Percentiles rank a stretch among this genome's conserved stretches.
These are phyloP conservation scores for Reticulascus tulasneorum DNA, from an alignment of 2,329 filamentous ascomycete genomes.

Conservation along the genomic window DNA sequence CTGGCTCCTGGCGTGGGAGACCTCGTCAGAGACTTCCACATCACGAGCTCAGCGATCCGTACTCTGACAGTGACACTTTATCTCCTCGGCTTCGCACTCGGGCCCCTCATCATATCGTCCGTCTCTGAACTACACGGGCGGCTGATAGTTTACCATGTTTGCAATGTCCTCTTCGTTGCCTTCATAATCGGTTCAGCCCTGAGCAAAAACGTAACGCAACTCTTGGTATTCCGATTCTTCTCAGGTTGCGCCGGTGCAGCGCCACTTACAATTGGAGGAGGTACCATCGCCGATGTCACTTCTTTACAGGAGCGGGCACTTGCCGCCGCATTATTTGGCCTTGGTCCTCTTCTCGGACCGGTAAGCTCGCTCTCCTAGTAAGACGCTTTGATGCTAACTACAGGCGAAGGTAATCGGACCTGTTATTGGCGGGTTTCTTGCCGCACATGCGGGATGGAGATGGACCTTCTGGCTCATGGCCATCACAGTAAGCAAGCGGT, in stretches of 20 bases:
- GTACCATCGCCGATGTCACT: conserved; percentile 31
- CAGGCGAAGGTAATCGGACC: conserved; percentile 28
- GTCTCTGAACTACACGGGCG: conserved; percentile 34
- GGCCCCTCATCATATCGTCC: conserved; percentile 49
- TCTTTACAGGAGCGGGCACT: conserved; percentile 25
- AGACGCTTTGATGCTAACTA: too few species aligned
- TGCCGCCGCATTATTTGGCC: conserved; percentile 29
- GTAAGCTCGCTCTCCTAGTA: too few species aligned
- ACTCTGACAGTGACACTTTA: conserved; percentile 59
- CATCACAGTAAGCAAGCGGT: conserved; percentile 22
- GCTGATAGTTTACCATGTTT: conserved; percentile 24
- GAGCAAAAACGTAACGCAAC: conserved; percentile 18
- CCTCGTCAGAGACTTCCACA: conserved; percentile 47
- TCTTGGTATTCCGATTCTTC: conserved; percentile 28
- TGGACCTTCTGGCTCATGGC: conserved; percentile 47
- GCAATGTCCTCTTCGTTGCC: conserved; percentile 24
- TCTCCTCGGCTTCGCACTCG: conserved; percentile 59
- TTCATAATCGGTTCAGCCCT: conserved; percentile 27
- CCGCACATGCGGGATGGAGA: conserved; percentile 24
- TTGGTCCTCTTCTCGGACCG: conserved; percentile 29
- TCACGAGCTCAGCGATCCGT: conserved; percentile 36
- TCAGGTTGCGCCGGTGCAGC: conserved; percentile 21
- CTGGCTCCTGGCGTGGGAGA: conserved; percentile 52
- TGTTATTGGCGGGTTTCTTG: conserved; percentile 26
- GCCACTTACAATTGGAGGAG: conserved; percentile 28